phyloP scores from a whole-genome alignment of 306 rosid species.

The Prunus davidiana region DNA sequence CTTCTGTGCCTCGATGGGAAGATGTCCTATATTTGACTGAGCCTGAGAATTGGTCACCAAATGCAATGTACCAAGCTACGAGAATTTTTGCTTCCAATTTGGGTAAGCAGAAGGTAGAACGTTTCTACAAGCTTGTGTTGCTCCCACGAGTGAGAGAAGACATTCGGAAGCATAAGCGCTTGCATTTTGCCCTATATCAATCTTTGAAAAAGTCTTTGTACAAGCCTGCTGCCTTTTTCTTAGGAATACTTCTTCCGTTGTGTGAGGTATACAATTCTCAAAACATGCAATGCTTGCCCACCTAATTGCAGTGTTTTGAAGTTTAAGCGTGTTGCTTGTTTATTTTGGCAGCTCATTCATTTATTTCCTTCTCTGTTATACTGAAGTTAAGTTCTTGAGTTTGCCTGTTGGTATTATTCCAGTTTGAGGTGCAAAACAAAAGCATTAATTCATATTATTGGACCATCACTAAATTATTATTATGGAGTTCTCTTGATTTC shows the following conservation, averaged over 20 bases:
- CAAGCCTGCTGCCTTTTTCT: constrained; percentile 87
- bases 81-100: constrained; percentile 83
- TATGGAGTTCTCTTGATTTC: neutral
- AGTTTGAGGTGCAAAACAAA: neutral
- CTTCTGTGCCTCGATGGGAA: constrained; percentile 76
- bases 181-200: constrained; percentile 89
- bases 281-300: neutral
- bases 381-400: neutral
- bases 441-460: neutral
- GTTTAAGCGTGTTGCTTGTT: neutral
- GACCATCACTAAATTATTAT: neutral
- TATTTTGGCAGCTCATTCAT: neutral
- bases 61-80: constrained; percentile 83
- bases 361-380: neutral
- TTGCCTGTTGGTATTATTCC: neutral
- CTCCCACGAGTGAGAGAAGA: constrained; percentile 88
- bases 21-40: constrained; percentile 73
- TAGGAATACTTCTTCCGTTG: constrained; percentile 80
- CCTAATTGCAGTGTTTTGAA: neutral
- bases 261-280: constrained; percentile 63
- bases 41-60: constrained; percentile 95
- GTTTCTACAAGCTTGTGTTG: constrained; percentile 80
- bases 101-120: constrained; percentile 66
- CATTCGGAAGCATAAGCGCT: constrained; percentile 63
- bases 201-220: constrained; percentile 79